Evolutionary conservation across 495 filamentous ascomycete genomes (phyloP).

Genomic region (Lasiosphaeria miniovina): DNA sequence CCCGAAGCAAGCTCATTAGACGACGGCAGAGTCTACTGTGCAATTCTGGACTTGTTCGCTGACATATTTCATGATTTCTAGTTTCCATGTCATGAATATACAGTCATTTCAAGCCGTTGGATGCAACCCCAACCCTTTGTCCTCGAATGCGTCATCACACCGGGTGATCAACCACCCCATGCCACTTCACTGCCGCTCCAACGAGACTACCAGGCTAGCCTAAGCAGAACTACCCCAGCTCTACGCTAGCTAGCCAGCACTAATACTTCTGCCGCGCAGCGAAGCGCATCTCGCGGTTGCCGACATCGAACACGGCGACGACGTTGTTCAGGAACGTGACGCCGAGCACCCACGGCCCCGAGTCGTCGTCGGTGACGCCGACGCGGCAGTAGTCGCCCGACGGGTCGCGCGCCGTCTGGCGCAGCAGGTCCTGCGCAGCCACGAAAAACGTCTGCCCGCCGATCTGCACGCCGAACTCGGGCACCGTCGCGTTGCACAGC

Average conservation of each 20-base stretch:
- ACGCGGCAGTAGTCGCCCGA: slow-evolving; percentile 42
- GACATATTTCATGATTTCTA: too few relatives aligned
- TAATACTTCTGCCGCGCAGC: slow-evolving; percentile 12
- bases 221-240: not conserved
- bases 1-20: too few relatives aligned
- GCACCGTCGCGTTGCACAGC: slow-evolving; percentile 53
- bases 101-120: too few relatives aligned
- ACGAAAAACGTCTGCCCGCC: slow-evolving; percentile 49
- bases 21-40: too few relatives aligned
- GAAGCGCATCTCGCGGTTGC: slow-evolving; percentile 34
- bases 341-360: slow-evolving; percentile 51
- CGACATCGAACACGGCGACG: slow-evolving; percentile 59
- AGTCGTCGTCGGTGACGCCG: slow-evolving; percentile 38
- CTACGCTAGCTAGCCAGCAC: not conserved
- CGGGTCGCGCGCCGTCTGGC: slow-evolving; percentile 34
- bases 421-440: slow-evolving; percentile 54
- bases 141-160: too few relatives aligned
- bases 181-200: too few relatives aligned
- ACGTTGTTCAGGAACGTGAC: slow-evolving; percentile 61
- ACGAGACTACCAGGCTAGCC: too few relatives aligned
- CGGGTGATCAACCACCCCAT: too few relatives aligned
- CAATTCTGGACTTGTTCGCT: too few relatives aligned
- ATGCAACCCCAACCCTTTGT: too few relatives aligned
- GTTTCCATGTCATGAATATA: too few relatives aligned
- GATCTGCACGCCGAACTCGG: slow-evolving; percentile 53